phyloP scores from a whole-genome alignment of 805 yeast species.

The Hanseniaspora nectarophila region DNA sequence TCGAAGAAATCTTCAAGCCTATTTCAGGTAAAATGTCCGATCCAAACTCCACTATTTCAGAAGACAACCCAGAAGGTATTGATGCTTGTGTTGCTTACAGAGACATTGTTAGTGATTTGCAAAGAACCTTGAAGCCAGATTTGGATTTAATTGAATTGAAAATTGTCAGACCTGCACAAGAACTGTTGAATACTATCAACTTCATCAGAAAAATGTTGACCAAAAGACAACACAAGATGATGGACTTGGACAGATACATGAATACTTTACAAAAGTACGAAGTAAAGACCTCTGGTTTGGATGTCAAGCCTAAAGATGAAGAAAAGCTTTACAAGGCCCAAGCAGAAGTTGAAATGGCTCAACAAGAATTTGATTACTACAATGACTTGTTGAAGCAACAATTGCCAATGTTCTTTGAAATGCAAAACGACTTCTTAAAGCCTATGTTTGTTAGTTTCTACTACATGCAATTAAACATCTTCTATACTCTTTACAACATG shows the following conservation, averaged over 20 bases:
- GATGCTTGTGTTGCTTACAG: conserved; percentile 87
- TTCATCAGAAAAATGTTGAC: conserved; percentile 84
- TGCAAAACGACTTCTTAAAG: conserved; percentile 84
- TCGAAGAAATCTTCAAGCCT: conserved; percentile 92
- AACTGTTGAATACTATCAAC: conserved; percentile 67
- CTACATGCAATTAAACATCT: conserved; percentile 94
- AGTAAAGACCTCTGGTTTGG: conserved; percentile 47
- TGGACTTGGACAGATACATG: conserved; percentile 81
- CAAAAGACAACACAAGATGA: conserved; percentile 88
- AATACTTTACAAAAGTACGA: conserved; percentile 59
- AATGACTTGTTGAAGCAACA: conserved; percentile 88
- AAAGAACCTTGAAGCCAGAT: conserved; percentile 80
- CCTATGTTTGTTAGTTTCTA: conserved; percentile 90
- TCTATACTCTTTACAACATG: conserved; percentile 77
- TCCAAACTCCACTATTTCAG: conserved; percentile 73
- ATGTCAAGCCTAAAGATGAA: conserved; percentile 77
- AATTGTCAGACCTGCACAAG: conserved; percentile 85
- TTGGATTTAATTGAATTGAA: conserved; percentile 82
- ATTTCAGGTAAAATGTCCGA: conserved; percentile 86
- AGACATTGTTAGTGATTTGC: conserved; percentile 74
- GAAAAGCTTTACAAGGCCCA: conserved; percentile 81
- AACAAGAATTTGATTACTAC: conserved; percentile 90
- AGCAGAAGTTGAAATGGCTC: conserved; percentile 79
- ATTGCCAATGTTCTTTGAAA: conserved; percentile 71
- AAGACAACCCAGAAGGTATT: conserved; percentile 94